Evolutionary conservation across 257 asterid genomes (phyloP).

Genomic region (Nicotiana otophora): DNA sequence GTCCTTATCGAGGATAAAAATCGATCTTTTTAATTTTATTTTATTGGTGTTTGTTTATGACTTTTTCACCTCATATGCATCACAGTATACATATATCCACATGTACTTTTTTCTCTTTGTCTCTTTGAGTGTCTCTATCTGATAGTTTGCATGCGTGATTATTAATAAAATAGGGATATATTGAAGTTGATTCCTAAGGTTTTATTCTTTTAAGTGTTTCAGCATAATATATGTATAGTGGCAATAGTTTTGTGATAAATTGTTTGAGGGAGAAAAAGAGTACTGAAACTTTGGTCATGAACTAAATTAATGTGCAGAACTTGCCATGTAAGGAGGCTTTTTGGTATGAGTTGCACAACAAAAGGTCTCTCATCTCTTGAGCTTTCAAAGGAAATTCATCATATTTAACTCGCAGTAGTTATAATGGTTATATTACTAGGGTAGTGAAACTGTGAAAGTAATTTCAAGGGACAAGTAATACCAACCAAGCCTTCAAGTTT

Average conservation of each 20-base stretch:
- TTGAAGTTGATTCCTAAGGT: background rate
- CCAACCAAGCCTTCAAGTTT: background rate
- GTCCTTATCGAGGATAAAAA: background rate
- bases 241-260: background rate
- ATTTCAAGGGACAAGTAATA: background rate
- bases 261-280: background rate
- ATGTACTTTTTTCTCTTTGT: no score
- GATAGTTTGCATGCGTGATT: background rate
- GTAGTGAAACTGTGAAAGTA: background rate
- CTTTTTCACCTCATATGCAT: background rate
- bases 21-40: background rate
- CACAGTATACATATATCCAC: no score
- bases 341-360: background rate
- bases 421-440: background rate
- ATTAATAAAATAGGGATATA: background rate
- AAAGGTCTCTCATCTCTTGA: background rate
- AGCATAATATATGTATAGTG: background rate
- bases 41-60: background rate
- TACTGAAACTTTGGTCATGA: background rate
- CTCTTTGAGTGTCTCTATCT: background rate
- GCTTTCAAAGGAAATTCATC: background rate
- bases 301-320: background rate
- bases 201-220: no score
- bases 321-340: background rate
- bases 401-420: background rate